These are phyloP conservation scores for Eucalyptus tenuipes DNA, from an alignment of 345 rosid species.

Conservation along the genomic window DNA sequence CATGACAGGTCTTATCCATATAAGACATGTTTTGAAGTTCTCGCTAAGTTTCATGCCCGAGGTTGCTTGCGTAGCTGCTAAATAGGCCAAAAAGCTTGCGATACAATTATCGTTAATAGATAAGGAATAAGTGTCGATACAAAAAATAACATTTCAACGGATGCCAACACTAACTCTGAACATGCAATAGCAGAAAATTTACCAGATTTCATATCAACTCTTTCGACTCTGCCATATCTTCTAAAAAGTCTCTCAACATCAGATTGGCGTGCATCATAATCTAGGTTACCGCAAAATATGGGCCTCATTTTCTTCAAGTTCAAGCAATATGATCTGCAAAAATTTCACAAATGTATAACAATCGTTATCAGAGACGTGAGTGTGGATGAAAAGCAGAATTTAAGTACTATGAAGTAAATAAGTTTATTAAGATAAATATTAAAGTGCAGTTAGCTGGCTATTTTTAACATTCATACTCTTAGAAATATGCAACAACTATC, in stretches of 20 bases:
- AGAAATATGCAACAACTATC: not conserved
- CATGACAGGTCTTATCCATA: not conserved
- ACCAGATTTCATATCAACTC: slow-evolving; percentile 98
- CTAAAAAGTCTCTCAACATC: slow-evolving; percentile 85
- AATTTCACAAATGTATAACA: not conserved
- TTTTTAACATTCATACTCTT: not conserved
- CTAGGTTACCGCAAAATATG: slow-evolving; percentile 90
- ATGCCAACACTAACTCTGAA: not conserved
- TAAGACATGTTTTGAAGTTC: not conserved
- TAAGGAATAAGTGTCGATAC: not conserved
- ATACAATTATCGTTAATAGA: not conserved
- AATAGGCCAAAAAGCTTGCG: not conserved
- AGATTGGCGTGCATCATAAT: slow-evolving; percentile 80
- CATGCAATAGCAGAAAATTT: slow-evolving; percentile 3
- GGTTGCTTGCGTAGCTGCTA: not conserved
- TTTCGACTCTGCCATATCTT: slow-evolving; percentile 73
- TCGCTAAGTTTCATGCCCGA: not conserved
- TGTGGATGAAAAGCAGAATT: not conserved
- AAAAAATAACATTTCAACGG: not conserved
- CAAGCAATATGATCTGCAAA: not conserved
- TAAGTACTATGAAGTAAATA: not conserved
- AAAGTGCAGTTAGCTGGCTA: not conserved
- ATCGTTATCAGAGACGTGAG: not conserved
- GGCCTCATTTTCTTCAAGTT: slow-evolving; percentile 43
- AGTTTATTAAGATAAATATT: not conserved